Percentiles rank a stretch among this genome's conserved stretches.
These are phyloP conservation scores for Xerocomus spinulosus DNA, from an alignment of 768 basidiomycete species.

Conservation along the genomic window DNA sequence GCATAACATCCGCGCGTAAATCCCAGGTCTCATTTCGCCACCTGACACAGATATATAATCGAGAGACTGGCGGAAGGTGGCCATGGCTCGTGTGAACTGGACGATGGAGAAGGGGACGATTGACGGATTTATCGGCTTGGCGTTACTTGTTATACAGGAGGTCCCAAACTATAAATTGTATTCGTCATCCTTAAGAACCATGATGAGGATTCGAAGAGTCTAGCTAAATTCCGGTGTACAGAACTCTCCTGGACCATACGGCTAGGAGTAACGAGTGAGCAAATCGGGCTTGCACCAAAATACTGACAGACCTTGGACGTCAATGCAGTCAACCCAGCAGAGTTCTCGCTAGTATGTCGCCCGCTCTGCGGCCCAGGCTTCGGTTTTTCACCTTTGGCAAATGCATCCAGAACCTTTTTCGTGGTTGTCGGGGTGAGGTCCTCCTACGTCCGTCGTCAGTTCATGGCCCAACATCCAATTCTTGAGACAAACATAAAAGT, in stretches of 20 bases:
- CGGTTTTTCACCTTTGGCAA: slow-evolving; percentile 78
- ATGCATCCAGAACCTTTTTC: slow-evolving; percentile 73
- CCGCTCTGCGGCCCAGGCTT: slow-evolving; percentile 93
- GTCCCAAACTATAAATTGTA: neutral
- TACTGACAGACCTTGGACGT: slow-evolving; percentile 55
- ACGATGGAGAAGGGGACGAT: slow-evolving; percentile 81
- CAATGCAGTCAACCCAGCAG: slow-evolving; percentile 81
- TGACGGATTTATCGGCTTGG: slow-evolving; percentile 30
- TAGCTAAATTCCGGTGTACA: slow-evolving; percentile 84
- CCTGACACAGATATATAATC: slow-evolving; percentile 54
- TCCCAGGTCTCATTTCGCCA: slow-evolving; percentile 9
- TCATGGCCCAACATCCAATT: neutral
- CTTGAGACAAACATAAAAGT: slow-evolving; percentile 76
- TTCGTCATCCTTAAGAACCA: neutral
- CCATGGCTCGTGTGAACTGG: slow-evolving; percentile 64
- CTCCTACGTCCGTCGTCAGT: slow-evolving; percentile 48
- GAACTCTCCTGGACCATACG: slow-evolving; percentile 90
- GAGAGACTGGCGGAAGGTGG: slow-evolving; percentile 70
- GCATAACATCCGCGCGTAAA: neutral
- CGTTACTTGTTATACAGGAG: neutral
- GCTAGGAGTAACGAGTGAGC: slow-evolving; percentile 43
- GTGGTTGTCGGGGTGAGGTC: slow-evolving; percentile 76
- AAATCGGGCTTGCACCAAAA: neutral
- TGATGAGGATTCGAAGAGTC: slow-evolving; percentile 17
- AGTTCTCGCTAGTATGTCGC: slow-evolving; percentile 87